These are phyloP conservation scores for Aplosporella prunicola DNA, from an alignment of 2,329 filamentous ascomycete genomes.

Conservation along the genomic window DNA sequence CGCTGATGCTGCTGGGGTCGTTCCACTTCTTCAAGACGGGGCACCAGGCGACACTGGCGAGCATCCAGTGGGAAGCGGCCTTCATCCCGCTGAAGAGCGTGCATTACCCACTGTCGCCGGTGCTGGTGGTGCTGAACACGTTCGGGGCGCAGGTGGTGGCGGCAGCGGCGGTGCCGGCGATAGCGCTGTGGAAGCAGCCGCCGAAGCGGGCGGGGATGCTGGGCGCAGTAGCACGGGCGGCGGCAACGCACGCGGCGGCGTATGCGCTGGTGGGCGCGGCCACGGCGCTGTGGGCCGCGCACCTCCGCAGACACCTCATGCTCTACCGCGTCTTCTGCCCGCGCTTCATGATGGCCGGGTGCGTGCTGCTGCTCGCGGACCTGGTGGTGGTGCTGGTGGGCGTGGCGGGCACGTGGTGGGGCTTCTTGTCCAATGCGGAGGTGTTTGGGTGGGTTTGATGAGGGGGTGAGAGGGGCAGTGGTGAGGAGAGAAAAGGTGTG, in stretches of 20 bases:
- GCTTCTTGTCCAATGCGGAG: slow-evolving; percentile 68
- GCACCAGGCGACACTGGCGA: slow-evolving; percentile 78
- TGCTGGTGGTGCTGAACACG: slow-evolving; percentile 75
- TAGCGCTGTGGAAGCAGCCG: slow-evolving; percentile 81
- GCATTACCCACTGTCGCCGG: slow-evolving; percentile 79
- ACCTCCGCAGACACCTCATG: slow-evolving; percentile 87
- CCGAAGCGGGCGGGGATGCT: slow-evolving; percentile 57
- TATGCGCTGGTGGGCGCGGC: slow-evolving; percentile 75
- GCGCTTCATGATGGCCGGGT: slow-evolving; percentile 73
- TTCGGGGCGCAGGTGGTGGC: slow-evolving; percentile 84
- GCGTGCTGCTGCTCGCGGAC: slow-evolving; percentile 66
- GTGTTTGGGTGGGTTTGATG: slow-evolving; percentile 59
- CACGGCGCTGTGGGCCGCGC: slow-evolving; percentile 83
- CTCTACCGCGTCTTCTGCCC: slow-evolving; percentile 90
- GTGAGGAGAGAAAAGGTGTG: too few relatives aligned
- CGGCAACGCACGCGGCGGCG: slow-evolving; percentile 69
- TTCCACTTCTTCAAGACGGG: slow-evolving; percentile 98
- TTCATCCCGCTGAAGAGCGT: slow-evolving; percentile 81
- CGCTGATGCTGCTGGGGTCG: slow-evolving; percentile 79
- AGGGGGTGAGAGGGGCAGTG: too few relatives aligned
- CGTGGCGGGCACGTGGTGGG: slow-evolving; percentile 65
- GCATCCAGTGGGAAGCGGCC: slow-evolving; percentile 91
- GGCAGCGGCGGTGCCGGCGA: slow-evolving; percentile 66
- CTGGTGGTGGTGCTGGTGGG: slow-evolving; percentile 60
- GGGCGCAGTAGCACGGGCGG: slow-evolving; percentile 58